Evolutionary conservation across 768 basidiomycete species (phyloP).

Genomic region (Calocybe indica): DNA sequence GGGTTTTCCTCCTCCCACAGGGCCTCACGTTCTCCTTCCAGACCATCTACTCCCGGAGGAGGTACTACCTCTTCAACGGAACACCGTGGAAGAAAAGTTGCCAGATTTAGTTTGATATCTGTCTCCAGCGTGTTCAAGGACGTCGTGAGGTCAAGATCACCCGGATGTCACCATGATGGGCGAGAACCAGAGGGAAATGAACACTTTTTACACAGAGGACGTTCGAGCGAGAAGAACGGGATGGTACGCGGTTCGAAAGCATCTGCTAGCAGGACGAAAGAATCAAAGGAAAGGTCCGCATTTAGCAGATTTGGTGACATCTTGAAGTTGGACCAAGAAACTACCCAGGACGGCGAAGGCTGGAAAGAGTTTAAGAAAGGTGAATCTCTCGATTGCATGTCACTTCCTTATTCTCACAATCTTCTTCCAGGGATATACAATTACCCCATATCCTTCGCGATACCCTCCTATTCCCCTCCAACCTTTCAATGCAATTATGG

Average conservation of each 20-base stretch:
- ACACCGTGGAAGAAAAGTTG: constrained; percentile 20
- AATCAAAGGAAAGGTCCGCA: constrained; percentile 25
- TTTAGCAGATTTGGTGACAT: constrained; percentile 34
- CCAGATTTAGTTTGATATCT: constrained; percentile 46
- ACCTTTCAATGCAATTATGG: constrained; percentile 72
- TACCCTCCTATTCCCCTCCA: constrained; percentile 78
- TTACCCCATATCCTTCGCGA: constrained; percentile 88
- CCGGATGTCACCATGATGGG: constrained; percentile 11
- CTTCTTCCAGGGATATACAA: constrained; percentile 73
- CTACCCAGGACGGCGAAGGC: constrained; percentile 34
- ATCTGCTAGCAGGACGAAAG: constrained; percentile 5
- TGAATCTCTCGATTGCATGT: constrained; percentile 19
- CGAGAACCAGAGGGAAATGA: constrained; percentile 15
- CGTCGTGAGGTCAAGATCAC: constrained; percentile 38
- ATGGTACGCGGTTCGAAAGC: background rate
- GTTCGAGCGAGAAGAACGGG: too few relatives aligned
- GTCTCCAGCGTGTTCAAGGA: constrained; percentile 45
- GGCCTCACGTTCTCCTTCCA: constrained; percentile 4
- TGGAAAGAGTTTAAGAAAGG: constrained; percentile 93
- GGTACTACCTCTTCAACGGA: constrained; percentile 1
- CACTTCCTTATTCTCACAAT: background rate
- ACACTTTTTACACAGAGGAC: too few relatives aligned
- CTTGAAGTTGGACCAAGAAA: constrained; percentile 31
- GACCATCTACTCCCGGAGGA: constrained; percentile 7
- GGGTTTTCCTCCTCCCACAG: too few relatives aligned